Base-by-base conservation (phyloP, 2,329 filamentous ascomycete genomes). In the Pyricularia sp. region DNA sequence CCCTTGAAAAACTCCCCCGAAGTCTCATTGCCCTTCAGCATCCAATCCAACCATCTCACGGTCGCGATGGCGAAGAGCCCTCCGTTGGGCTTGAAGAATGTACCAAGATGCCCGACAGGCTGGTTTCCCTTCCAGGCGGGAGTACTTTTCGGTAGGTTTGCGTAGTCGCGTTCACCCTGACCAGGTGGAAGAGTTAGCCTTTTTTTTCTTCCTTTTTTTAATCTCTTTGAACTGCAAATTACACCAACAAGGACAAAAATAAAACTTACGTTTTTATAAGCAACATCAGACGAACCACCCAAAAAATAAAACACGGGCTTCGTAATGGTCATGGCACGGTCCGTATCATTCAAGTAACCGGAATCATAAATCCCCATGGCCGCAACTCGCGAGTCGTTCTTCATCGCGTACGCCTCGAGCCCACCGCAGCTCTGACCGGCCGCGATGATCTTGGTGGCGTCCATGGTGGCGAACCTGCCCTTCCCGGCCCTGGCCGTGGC, bases 371-470 rank as follows among this genome's bases (percentile, higher is more conserved):
- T 74, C 6, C 72, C 72, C 9, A 74, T 71, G 1, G 71, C 71
- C 25, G 66, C 61, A 14, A 75, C 74, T 31, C 74, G 69, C 31
- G 65, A 64, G 66, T 75, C 75, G 28, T 69, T 26, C 33, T 50
- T 66, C 14, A 69, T 68, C 42, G 61, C 71, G 69, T 76, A 76
- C 2, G 75, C 76, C 71, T 77, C 73, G 30, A 74, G 68, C n/a
- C 75, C 75, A 66, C 76, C 76, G 64, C 76, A 77, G 71, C 73
- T 75, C 68, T 71, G 72, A 1, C 76, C 76, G 5, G 75, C 75
- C 2, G 73, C 75, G 30, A 72, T 70, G 69, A 77, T 73, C 58
- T 73, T 70, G 9, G 72, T 69, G 17, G 71, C 66, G 68, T 77
- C 74, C 25, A 77, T 68, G 68, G 71, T 70, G 23, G 71, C 70